These are phyloP conservation scores for Suillus occidentalis DNA, from an alignment of 768 basidiomycete species.

Conservation along the genomic window DNA sequence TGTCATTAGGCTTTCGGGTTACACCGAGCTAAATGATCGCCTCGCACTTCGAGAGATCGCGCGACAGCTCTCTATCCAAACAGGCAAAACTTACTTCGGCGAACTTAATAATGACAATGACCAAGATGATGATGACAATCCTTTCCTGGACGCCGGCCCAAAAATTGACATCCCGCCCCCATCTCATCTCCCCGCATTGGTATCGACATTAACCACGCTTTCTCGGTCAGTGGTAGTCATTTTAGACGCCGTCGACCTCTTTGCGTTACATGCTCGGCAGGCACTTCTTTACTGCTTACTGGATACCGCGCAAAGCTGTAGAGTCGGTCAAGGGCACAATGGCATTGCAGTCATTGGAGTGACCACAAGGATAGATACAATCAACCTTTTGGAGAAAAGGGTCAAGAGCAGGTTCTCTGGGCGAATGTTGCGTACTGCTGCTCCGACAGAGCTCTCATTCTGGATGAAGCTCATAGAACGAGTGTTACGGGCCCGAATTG, in stretches of 20 bases:
- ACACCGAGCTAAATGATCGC: slow-evolving; percentile 82
- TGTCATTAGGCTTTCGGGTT: slow-evolving; percentile 80
- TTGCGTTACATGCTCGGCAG: slow-evolving; percentile 89
- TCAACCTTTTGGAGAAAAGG: slow-evolving; percentile 89
- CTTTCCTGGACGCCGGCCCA: slow-evolving; percentile 43
- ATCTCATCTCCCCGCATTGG: slow-evolving; percentile 70
- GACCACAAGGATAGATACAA: slow-evolving; percentile 83
- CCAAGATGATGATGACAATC: slow-evolving; percentile 38
- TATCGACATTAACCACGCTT: slow-evolving; percentile 77
- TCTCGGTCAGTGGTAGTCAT: slow-evolving; percentile 79
- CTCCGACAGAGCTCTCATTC: slow-evolving; percentile 47
- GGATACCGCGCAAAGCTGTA: slow-evolving; percentile 89
- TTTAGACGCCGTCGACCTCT: slow-evolving; percentile 92
- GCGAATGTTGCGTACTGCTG: slow-evolving; percentile 76
- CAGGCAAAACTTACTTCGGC: slow-evolving; percentile 55
- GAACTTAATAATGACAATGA: slow-evolving; percentile 39
- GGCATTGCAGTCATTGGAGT: slow-evolving; percentile 87
- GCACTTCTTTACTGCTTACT: slow-evolving; percentile 92
- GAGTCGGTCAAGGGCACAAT: slow-evolving; percentile 53
- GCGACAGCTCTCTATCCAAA: slow-evolving; percentile 76
- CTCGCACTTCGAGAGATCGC: slow-evolving; percentile 93
- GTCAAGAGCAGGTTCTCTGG: slow-evolving; percentile 98
- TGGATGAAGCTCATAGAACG: slow-evolving; percentile 53
- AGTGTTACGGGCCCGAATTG: slow-evolving; percentile 38
- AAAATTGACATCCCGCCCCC: slow-evolving; percentile 54